Conservation (phyloP, 148 eudicot species). For the Rheum nobile region DNA sequence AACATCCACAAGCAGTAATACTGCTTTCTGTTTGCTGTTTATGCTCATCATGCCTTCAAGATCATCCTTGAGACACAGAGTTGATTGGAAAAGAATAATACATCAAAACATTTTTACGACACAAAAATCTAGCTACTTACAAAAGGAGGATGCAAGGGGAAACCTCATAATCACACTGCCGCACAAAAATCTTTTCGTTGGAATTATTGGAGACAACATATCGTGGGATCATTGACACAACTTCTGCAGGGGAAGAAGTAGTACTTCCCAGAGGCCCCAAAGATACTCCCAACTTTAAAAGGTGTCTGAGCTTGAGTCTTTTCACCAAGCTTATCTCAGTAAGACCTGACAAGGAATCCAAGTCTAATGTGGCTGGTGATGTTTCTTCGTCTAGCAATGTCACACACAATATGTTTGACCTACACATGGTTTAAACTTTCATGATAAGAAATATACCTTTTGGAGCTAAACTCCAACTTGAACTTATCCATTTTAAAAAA, state of each 20-base stretch:
- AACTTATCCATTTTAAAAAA: background rate
- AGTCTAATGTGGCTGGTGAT: slow-evolving; percentile 51
- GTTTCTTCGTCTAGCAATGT: slow-evolving; percentile 54
- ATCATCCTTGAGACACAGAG: slow-evolving; percentile 42
- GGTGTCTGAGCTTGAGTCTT: slow-evolving; percentile 28
- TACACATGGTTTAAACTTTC: slow-evolving; percentile 14
- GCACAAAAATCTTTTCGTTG: slow-evolving; percentile 44
- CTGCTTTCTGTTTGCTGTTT: slow-evolving; percentile 54
- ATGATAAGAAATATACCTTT: background rate
- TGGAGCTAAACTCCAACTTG: background rate
- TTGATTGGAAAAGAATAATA: background rate
- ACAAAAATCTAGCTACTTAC: slow-evolving; percentile 2
- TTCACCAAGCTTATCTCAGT: slow-evolving; percentile 63
- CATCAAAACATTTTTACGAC: background rate
- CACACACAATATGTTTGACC: slow-evolving; percentile 57
- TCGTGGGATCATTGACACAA: slow-evolving; percentile 65
- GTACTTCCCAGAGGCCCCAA: slow-evolving; percentile 47
- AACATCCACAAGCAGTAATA: slow-evolving; percentile 42
- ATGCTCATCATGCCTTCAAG: slow-evolving; percentile 39
- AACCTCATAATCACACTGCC: slow-evolving; percentile 81
- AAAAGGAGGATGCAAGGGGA: slow-evolving; percentile 9
- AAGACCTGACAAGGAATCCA: slow-evolving; percentile 86
- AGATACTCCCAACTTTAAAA: slow-evolving; percentile 71
- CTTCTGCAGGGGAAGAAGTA: slow-evolving; percentile 39
- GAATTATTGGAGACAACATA: slow-evolving; percentile 69